Base-by-base conservation (phyloP, 1,284 basidiomycete species). In the Cronartium ribicola region DNA sequence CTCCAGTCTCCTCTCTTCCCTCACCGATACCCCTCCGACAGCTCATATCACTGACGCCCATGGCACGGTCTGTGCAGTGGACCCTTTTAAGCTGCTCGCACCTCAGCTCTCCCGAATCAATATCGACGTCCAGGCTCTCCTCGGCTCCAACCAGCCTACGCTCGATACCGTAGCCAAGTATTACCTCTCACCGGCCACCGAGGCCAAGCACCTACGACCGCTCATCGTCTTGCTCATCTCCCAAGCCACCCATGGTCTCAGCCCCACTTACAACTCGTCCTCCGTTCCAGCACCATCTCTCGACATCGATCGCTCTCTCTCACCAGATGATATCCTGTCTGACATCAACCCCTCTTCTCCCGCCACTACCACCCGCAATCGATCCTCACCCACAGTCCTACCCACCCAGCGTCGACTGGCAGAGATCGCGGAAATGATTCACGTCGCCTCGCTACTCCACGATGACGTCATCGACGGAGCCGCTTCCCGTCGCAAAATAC, bases 351-450 rank as follows among this genome's bases (percentile, higher is more conserved):
- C 71, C 1, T 44, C 17, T 17, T 22, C 55, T 4, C 17, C 7
- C 22, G 13, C 37, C 22, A 13, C 48, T 29, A 2, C 36, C 11
- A 7, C 67, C n/a, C 5, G 8, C 1, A 10, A 11, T 6, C 11
- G 13, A 20, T 41, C 55, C 11, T 59, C 55, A n/a, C 22, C 55
- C 11, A 5, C 10, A 41, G 66, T 86, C 67, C 86, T 98, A 7
- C 92, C 95, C 6, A 91, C 92, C 0, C 95, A 98, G 82, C 84
- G 90, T 36, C 88, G 95, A 40, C 87, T 99, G 36, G 95, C 95
- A 1, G 92, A 95, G 80, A 96, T 99, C 74, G 90, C 93, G 66
- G 96, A 99, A 82, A 97, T 98, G 93, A 93, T 99, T 76, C 94
- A 98, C 81, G 92, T 97, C 77, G 95, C 96, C 40, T 95, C 92